A percentile compares a stretch with the other conserved stretches of the same genome.
Conservation (phyloP, 257 asterid species). For the Misopates orontium region DNA sequence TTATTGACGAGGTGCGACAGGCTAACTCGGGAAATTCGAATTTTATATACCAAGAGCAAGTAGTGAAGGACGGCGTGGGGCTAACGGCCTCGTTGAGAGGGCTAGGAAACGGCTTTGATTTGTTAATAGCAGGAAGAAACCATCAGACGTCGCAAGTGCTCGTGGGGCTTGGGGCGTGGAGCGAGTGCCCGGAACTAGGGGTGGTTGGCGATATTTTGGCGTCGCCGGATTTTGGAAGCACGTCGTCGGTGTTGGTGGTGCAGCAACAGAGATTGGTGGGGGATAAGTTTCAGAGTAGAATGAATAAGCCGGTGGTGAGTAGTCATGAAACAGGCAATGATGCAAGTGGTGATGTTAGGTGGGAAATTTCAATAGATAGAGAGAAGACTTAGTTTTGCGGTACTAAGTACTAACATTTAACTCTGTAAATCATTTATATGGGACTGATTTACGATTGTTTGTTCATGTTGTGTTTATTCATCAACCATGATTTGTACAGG, state of each 20-base stretch:
- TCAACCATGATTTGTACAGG: too few species aligned
- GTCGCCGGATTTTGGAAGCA: slow-evolving; percentile 51
- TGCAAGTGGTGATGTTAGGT: slow-evolving; percentile 16
- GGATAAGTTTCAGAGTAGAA: slow-evolving; percentile 42
- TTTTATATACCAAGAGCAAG: slow-evolving; percentile 65
- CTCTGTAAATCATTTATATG: too few species aligned
- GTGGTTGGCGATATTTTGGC: slow-evolving; percentile 76
- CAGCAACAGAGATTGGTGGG: slow-evolving; percentile 63
- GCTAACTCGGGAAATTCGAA: slow-evolving; percentile 51
- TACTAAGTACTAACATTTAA: too few species aligned
- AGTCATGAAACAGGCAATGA: slow-evolving; percentile 38
- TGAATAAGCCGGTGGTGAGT: slow-evolving; percentile 39
- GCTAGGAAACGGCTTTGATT: slow-evolving; percentile 45
- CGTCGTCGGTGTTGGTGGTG: slow-evolving; percentile 75
- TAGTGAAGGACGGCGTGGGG: slow-evolving; percentile 72
- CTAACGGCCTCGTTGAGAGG: slow-evolving; percentile 49
- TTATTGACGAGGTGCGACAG: slow-evolving; percentile 62
- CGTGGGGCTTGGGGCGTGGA: slow-evolving; percentile 74
- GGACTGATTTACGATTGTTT: too few species aligned
- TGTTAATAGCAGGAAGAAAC: slow-evolving; percentile 60
- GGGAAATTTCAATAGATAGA: slow-evolving; percentile 36
- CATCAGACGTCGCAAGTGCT: slow-evolving; percentile 64
- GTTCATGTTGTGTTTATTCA: too few species aligned
- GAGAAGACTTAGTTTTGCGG: background rate
- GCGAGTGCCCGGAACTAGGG: slow-evolving; percentile 86